These are phyloP conservation scores for Claviceps spartinae DNA, from an alignment of 2,329 filamentous ascomycete species.

Conservation along the genomic window DNA sequence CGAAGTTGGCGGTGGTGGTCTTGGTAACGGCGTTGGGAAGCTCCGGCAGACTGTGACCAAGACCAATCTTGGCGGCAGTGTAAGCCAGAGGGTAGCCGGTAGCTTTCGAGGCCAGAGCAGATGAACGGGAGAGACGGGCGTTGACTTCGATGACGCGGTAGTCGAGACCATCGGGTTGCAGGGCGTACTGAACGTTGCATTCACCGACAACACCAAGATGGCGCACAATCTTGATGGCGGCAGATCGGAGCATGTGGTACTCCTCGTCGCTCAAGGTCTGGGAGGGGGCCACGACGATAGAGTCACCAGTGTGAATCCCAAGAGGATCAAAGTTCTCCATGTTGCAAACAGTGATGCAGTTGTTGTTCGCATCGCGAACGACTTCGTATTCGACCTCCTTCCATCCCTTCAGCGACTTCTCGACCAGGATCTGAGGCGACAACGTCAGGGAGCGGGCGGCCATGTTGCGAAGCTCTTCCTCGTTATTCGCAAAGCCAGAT, in stretches of 20 bases:
- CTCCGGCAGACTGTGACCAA: constrained; percentile 89
- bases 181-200: constrained; percentile 96
- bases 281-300: constrained; percentile 92
- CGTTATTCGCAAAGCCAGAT: constrained; percentile 88
- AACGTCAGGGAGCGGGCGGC: constrained; percentile 84
- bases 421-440: constrained; percentile 90
- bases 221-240: constrained; percentile 95
- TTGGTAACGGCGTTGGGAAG: constrained; percentile 96
- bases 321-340: constrained; percentile 83
- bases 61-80: constrained; percentile 93
- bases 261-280: constrained; percentile 97
- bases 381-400: constrained; percentile 99
- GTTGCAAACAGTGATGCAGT: constrained; percentile 96
- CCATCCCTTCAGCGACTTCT: constrained; percentile 98
- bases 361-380: constrained; percentile 91
- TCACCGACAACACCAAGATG: constrained; percentile 95
- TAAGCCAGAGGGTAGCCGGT: constrained; percentile 96
- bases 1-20: constrained; percentile 97
- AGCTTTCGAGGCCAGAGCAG: constrained; percentile 91
- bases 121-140: constrained; percentile 93
- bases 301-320: constrained; percentile 95
- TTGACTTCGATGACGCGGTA: constrained; percentile 99
- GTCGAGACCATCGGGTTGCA: constrained; percentile 92
- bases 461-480: constrained; percentile 87
- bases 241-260: constrained; percentile 97